phyloP scores from a whole-genome alignment of 164 flowering plant genomes.

The Nymphaea colorata region DNA sequence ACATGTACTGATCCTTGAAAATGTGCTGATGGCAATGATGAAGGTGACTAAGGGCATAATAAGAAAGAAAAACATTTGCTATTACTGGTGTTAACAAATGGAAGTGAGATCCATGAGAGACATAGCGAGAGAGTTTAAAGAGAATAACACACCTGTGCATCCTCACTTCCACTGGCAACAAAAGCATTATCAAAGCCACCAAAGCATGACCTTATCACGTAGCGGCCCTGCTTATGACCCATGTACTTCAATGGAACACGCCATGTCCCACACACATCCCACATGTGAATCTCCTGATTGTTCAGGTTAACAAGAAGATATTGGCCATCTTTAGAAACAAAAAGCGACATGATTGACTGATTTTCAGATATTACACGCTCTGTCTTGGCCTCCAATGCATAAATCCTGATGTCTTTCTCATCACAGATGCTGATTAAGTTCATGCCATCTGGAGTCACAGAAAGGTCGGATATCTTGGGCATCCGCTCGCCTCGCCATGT shows the following conservation, averaged over 20 bases:
- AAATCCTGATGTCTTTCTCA: constrained; percentile 60
- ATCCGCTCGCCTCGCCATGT: constrained; percentile 71
- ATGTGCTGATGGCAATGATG: neutral
- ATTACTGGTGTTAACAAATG: no score
- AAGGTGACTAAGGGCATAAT: neutral
- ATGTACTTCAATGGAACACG: constrained; percentile 33
- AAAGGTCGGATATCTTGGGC: constrained; percentile 74
- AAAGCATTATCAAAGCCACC: constrained; percentile 60
- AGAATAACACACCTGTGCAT: constrained; percentile 56
- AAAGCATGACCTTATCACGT: constrained; percentile 87
- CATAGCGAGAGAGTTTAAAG: neutral
- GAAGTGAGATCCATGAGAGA: no score
- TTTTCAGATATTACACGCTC: constrained; percentile 57
- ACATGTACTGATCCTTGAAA: neutral
- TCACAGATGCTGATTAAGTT: constrained; percentile 48
- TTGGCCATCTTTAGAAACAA: constrained; percentile 57
- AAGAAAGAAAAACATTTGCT: neutral
- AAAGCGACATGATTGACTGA: constrained; percentile 66
- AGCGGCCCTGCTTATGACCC: constrained; percentile 73
- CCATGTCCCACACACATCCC: constrained; percentile 63
- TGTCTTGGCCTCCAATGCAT: constrained; percentile 41
- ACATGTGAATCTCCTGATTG: constrained; percentile 84
- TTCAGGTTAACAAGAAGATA: constrained; percentile 65
- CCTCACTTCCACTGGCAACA: constrained; percentile 93
- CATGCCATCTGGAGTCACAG: constrained; percentile 75